Evolutionary conservation across 2,329 filamentous ascomycete genomes (phyloP), one percentile per base, ranked within the genome.

Genomic region (Penicillium sp.): DNA sequence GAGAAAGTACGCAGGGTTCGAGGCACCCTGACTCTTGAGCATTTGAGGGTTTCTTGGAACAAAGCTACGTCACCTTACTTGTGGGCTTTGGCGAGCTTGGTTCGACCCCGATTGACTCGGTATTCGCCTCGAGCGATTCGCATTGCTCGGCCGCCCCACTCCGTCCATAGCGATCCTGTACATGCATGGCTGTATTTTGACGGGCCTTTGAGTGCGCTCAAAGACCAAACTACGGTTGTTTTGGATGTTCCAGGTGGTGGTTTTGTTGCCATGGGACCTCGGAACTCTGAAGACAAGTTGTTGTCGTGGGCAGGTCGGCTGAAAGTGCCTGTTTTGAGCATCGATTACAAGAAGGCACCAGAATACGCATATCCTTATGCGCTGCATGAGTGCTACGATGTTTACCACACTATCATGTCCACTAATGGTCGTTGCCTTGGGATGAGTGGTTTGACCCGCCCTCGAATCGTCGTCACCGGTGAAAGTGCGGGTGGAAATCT

Each of bases 241-340:
- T 65, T 98, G 28, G 93, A 98, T 66, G 82, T 97, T 3, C 93
- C 93, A 0, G 93, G 93, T 1, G 93, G 93, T 26, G 93, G 93
- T 0, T 98, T 94, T 56, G 90, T 98, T 10, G 90, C 93, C 14
- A 98, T 98, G 93, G 84, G 88, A 48, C 93, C 93, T n/a, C 77
- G 93, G 38, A 87, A 85, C 59, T 89, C 94, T 59, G 93, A 98
- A 63, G 93, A 98, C 68, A 95, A 94, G 68, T 75, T 98, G 14
- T 81, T 95, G 57, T 83, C 87, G 1, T 98, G 93, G 93, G 89
- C 93, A 0, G 86, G 86, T 13, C 90, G 87, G 67, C 87, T 87
- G 0, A 88, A 89, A 0, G 67, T 95, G n/a, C 91, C 93, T 0
- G 79, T 98, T 5, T 71, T 98, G 46, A 95, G 91, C 59, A 70